Evolutionary conservation across 2,329 filamentous ascomycete genomes (phyloP).

Genomic region (Lachnellula hyalina): DNA sequence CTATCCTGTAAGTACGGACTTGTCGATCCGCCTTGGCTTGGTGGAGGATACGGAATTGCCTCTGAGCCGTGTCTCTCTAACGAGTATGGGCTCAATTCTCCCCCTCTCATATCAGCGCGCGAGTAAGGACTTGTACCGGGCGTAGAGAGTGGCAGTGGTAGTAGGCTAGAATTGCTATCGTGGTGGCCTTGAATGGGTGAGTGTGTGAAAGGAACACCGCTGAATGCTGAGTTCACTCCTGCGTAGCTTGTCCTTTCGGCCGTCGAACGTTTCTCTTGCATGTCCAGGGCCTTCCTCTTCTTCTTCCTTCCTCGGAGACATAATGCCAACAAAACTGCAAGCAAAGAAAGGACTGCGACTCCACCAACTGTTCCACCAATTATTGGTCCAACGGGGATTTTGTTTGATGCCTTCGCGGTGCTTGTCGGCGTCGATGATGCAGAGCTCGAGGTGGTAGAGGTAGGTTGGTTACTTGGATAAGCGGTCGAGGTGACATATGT

Average conservation of each 20-base stretch:
- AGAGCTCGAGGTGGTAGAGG: conserved; percentile 1
- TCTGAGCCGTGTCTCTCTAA: not conserved
- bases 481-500: not conserved
- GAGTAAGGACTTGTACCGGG: conserved; percentile 1
- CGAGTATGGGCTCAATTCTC: conserved; percentile 7
- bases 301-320: conserved; percentile 15
- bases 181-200: conserved; percentile 3
- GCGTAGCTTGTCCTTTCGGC: conserved; percentile 17
- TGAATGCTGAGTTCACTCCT: conserved; percentile 16
- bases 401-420: conserved; percentile 3
- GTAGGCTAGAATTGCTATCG: not conserved
- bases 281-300: conserved; percentile 5
- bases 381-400: conserved; percentile 9
- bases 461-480: not conserved
- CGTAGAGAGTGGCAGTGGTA: conserved; percentile 4
- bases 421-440: conserved; percentile 10
- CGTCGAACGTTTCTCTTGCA: conserved; percentile 1
- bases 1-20: not conserved
- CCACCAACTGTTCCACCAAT: conserved; percentile 19
- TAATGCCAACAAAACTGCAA: conserved; percentile 12
- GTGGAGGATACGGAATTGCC: not conserved
- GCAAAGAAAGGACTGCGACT: conserved; percentile 12
- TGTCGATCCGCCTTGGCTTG: not conserved
- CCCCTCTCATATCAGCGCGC: conserved; percentile 6
- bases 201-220: conserved; percentile 16